phyloP scores from a whole-genome alignment of 148 eudicot genomes.

The Camellia japonica region DNA sequence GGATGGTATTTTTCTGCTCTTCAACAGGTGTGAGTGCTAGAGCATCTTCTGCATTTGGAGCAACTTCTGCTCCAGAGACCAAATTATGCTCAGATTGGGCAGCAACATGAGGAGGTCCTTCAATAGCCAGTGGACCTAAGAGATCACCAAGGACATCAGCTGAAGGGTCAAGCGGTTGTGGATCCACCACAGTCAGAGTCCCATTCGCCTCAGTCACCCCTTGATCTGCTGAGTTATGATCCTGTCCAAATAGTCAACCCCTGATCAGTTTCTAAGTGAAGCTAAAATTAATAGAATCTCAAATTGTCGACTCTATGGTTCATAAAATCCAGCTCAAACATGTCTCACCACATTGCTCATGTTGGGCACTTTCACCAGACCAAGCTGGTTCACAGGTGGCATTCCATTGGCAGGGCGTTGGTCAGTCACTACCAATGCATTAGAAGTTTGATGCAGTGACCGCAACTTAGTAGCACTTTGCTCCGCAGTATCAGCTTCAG shows the following conservation, averaged over 20 bases:
- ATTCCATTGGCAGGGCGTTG: constrained; percentile 64
- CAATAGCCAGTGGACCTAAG: constrained; percentile 85
- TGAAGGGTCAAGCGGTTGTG: constrained; percentile 60
- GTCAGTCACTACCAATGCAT: constrained; percentile 76
- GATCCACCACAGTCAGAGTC: constrained; percentile 52
- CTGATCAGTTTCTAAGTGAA: constrained; percentile 6
- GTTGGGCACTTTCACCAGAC: constrained; percentile 76
- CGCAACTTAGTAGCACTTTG: constrained; percentile 94
- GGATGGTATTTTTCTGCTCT: constrained; percentile 62
- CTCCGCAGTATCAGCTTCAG: constrained; percentile 94
- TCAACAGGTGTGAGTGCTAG: constrained; percentile 79
- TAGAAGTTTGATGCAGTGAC: constrained; percentile 81
- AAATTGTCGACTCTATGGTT: not conserved
- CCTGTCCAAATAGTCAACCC: constrained; percentile 39
- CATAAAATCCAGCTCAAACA: constrained; percentile 13
- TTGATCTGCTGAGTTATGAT: constrained; percentile 37
- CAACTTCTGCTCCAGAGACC: constrained; percentile 38
- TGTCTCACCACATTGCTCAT: constrained; percentile 60
- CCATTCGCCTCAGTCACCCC: constrained; percentile 61
- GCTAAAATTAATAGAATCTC: not conserved
- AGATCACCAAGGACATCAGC: constrained; percentile 90
- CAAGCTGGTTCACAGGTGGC: constrained; percentile 60
- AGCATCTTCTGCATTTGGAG: constrained; percentile 46
- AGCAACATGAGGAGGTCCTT: constrained; percentile 68
- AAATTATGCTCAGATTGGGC: constrained; percentile 45